Base-by-base conservation (phyloP, 1,139 yeast genomes). In the Candida anutae region DNA sequence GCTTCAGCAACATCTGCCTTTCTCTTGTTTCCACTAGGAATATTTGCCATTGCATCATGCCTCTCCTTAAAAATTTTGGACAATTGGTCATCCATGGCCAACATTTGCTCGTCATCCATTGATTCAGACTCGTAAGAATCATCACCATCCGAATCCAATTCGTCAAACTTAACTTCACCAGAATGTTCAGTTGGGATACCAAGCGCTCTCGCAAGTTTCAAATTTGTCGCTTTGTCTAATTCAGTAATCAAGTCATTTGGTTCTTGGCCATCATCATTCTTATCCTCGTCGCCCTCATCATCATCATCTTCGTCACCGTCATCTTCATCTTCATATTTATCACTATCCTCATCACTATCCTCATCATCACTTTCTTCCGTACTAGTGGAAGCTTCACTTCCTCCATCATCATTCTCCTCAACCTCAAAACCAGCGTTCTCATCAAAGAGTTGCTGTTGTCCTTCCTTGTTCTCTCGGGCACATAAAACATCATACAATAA, bases 21-120 rank as follows among this genome's bases (percentile, higher is more conserved):
- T 39, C 85, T 62, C 45, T 75, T 73, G 44, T 73, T 78, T 5
- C 88, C 88, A 2, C 80, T 69, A 16, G 63, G 57, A 4, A 58
- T 51, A 19, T 53, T 54, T 9, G 69, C 53, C 30, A 81, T 50
- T 0, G 83, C 79, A 33, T 71, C 74, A 41, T 76, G 74, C 46
- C 93, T 73, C 44, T 87, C 90, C 43, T 80, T 75, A 65, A 90
- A 90, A 33, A 90, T 90, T 31, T 70, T 72, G 0, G 95, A 74
- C 19, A 90, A 62, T 36, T 85, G 93, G 16, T 69, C 85, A 50
- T 90, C 98, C 48, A 90, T 72, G 11, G 90, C 94, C 77, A 88
- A 76, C 99, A 90, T 90, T 51, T 87, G 88, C 42, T 88, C 97
- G 50, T 90, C 99, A 41, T 90, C 93, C 94, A 85, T 82, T 3